phyloP scores from a whole-genome alignment of 1,284 basidiomycete species.

The Marasmius oreades region DNA sequence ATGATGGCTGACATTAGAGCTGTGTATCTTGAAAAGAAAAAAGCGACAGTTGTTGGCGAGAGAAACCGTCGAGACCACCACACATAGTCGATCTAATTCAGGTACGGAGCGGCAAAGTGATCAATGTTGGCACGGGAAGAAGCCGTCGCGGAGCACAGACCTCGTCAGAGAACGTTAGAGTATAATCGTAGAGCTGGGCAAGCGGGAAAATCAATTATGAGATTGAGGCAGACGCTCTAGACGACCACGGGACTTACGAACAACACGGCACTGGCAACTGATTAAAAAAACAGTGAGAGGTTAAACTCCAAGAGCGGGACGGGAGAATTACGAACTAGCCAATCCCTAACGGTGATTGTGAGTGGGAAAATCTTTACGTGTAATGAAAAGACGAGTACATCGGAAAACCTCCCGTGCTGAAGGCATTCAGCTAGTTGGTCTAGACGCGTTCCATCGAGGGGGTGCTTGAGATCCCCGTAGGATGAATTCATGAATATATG shows the following conservation, averaged over 20 bases:
- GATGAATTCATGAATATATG: background rate
- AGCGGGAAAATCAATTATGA: background rate
- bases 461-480: background rate
- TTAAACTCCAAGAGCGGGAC: background rate
- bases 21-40: background rate
- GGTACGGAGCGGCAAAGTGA: background rate
- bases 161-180: background rate
- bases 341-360: background rate
- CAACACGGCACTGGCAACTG: slow-evolving; percentile 1
- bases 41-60: background rate
- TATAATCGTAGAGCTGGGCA: background rate
- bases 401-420: background rate
- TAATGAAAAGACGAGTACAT: background rate
- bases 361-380: background rate
- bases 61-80: background rate
- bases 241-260: background rate
- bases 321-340: background rate
- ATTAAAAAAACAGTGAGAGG: background rate
- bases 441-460: background rate
- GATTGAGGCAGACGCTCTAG: background rate
- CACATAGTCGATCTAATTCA: background rate
- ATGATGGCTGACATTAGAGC: background rate
- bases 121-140: background rate
- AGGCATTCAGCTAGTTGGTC: background rate
- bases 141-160: background rate